Percentiles rank a stretch among this genome's conserved stretches.
Conservation (phyloP, 2,329 filamentous ascomycete species). For the Talaromyces amestolkiae region DNA sequence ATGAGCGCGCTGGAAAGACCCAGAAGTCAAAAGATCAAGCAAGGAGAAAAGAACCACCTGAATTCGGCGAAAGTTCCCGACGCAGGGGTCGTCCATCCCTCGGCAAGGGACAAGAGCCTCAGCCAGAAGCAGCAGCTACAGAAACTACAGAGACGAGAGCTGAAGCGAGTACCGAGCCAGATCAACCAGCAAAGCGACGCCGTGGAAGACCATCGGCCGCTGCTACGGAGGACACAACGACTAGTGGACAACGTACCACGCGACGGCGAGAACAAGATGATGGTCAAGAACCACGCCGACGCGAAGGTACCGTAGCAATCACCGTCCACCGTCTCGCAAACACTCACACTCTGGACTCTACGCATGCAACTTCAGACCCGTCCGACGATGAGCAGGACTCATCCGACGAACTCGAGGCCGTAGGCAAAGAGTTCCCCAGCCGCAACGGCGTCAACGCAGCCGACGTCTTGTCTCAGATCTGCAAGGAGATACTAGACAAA, state of each 20-base stretch:
- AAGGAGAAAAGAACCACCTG: constrained; percentile 17
- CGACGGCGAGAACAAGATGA: constrained; percentile 12
- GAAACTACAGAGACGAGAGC: neutral
- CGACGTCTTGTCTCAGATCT: constrained; percentile 52
- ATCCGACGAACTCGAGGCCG: constrained; percentile 26
- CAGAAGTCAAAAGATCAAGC: neutral
- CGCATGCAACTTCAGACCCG: constrained; percentile 21
- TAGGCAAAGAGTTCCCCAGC: constrained; percentile 39
- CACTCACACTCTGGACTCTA: constrained; percentile 30
- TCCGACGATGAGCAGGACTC: constrained; percentile 24
- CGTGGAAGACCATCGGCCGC: constrained; percentile 9
- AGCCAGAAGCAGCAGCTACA: constrained; percentile 26
- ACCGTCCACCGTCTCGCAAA: constrained; percentile 43
- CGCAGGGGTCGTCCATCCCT: constrained; percentile 18
- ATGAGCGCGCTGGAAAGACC: neutral
- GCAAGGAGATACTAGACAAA: constrained; percentile 50
- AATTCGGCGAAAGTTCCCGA: constrained; percentile 13
- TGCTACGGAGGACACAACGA: neutral
- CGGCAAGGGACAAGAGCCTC: neutral
- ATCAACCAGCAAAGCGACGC: constrained; percentile 9
- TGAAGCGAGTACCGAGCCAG: neutral
- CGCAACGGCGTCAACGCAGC: constrained; percentile 50
- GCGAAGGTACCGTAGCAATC: constrained; percentile 39
- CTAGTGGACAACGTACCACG: constrained; percentile 2
- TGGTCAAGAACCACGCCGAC: neutral